These are phyloP conservation scores for Penicillium verrucosum DNA, from an alignment of 2,329 filamentous ascomycete genomes.

Conservation along the genomic window DNA sequence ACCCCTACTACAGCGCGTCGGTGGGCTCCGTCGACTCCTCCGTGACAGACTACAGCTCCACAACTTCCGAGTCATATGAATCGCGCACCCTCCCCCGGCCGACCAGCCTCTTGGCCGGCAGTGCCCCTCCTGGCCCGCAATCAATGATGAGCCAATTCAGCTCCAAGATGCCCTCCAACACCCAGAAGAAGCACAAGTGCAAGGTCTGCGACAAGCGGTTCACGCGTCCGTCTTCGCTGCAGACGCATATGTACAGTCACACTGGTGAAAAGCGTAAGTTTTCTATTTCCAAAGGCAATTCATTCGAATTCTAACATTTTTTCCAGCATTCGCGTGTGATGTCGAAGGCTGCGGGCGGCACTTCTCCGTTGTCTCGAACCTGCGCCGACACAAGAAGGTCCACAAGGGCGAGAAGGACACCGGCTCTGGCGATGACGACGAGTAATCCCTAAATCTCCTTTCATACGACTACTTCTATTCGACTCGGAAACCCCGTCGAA, in stretches of 20 bases:
- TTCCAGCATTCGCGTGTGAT: slow-evolving; percentile 82
- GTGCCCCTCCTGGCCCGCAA: slow-evolving; percentile 76
- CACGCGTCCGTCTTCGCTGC: slow-evolving; percentile 86
- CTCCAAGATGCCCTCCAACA: slow-evolving; percentile 91
- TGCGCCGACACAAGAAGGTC: slow-evolving; percentile 91
- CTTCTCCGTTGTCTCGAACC: slow-evolving; percentile 95
- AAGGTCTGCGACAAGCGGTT: slow-evolving; percentile 98
- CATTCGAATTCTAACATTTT: slow-evolving; percentile 16
- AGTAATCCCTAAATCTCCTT: slow-evolving; percentile 25
- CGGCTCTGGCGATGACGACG: slow-evolving; percentile 42
- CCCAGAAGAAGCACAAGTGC: slow-evolving; percentile 99
- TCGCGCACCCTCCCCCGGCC: slow-evolving; percentile 83
- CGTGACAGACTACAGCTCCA: slow-evolving; percentile 89
- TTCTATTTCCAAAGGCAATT: background rate
- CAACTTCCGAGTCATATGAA: slow-evolving; percentile 77
- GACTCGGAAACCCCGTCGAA: slow-evolving; percentile 7
- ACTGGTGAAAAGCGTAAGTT: slow-evolving; percentile 95
- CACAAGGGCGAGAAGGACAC: slow-evolving; percentile 65
- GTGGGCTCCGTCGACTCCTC: slow-evolving; percentile 67
- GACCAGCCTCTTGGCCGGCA: slow-evolving; percentile 59
- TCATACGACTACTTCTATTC: slow-evolving; percentile 13
- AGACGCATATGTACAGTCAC: slow-evolving; percentile 98
- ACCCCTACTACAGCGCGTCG: slow-evolving; percentile 82
- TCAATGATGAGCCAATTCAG: slow-evolving; percentile 99
- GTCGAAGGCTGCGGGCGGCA: slow-evolving; percentile 92